Base-by-base conservation (phyloP, 257 asterid species). In the Cinchona pubescens region DNA sequence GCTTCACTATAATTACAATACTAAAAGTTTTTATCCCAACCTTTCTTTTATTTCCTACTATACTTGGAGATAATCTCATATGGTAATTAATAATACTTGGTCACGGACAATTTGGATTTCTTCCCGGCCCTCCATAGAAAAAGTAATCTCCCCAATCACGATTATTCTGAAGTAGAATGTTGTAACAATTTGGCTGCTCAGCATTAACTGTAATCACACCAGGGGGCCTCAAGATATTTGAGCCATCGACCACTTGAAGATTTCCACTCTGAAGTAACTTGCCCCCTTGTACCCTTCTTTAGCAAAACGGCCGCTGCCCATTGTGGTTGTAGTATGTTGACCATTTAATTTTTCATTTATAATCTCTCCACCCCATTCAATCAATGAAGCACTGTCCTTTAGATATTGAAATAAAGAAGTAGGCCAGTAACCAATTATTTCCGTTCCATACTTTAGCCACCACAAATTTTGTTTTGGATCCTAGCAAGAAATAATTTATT, bases 371-470 rank as follows among this genome's bases (percentile, higher is more conserved):
- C 97, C 97, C 97, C 97, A 92, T 80, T 92, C 96, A 38, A 92
- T 71, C 96, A 90, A 85, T 4, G 96, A 83, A 29, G 94, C 96
- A 82, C 96, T 88, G 77, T 90, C 97, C 15, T 85, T 80, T 72
- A 92, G 75, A 84, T 92, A 86, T 0, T 92, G 86, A 77, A 90
- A 92, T 76, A 92, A 67, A 40, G 79, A 82, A 3, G 85, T 85
- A 2, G 97, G 97, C 97, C 97, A 92, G 75, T 92, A 92, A n/a
- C 97, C 97, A 51, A 78, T 82, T 84, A 64, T 84, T 82, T 76
- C 97, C n/a, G n/a, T n/a, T n/a, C n/a, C 97, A 63, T 85, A 88
- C 62, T 92, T 96, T 96, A 92, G 86, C 97, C 97, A 92, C 97
- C 96, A 92, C 78, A 90, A 82, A 0, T 96, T 96, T 67, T 90